Evolutionary conservation across 345 rosid genomes (phyloP).

Genomic region (Populus pruinosa): DNA sequence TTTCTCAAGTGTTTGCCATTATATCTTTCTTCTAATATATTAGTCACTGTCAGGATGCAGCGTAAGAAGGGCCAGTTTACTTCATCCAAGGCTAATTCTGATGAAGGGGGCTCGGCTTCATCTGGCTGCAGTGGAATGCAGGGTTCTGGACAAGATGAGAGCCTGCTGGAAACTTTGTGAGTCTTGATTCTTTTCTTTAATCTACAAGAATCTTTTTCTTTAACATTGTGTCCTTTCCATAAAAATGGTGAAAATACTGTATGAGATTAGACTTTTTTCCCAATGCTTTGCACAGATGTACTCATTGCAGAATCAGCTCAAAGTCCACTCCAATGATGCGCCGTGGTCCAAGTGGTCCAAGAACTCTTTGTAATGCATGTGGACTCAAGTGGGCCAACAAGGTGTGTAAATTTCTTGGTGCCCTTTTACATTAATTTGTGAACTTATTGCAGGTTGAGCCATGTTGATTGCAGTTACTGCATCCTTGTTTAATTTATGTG

Average conservation of each 20-base stretch:
- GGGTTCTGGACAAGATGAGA: slow-evolving; percentile 37
- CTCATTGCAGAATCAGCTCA: slow-evolving; percentile 40
- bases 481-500: neutral
- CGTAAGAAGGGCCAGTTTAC: slow-evolving; percentile 48
- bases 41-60: slow-evolving; percentile 36
- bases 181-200: slow-evolving; percentile 9
- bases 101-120: slow-evolving; percentile 31
- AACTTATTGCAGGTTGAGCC: neutral
- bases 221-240: neutral
- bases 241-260: neutral
- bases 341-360: slow-evolving; percentile 45
- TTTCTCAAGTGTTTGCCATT: neutral
- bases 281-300: slow-evolving; percentile 25
- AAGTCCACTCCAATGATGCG: slow-evolving; percentile 49
- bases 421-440: neutral
- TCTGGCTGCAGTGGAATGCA: slow-evolving; percentile 28
- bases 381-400: slow-evolving; percentile 53
- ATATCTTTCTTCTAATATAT: neutral
- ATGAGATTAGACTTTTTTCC: neutral
- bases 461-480: neutral
- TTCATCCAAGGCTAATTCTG: slow-evolving; percentile 30
- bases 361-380: slow-evolving; percentile 43
- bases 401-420: slow-evolving; percentile 7
- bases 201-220: neutral
- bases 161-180: slow-evolving; percentile 32